These are phyloP conservation scores for Pyracantha coccinea DNA, from an alignment of 331 rosid species.

Conservation along the genomic window DNA sequence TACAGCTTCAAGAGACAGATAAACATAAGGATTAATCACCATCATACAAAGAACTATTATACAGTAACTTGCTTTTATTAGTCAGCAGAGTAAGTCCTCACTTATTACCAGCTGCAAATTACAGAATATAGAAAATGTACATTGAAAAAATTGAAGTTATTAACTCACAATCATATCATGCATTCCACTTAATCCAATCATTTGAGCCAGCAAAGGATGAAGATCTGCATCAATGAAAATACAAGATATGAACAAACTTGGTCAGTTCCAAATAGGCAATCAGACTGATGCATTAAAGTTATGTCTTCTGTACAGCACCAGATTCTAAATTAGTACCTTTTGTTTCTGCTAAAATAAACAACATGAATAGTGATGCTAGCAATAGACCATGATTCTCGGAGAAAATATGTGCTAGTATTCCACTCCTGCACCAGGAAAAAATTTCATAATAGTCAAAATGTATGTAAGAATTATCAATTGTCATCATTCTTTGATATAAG, in stretches of 20 bases:
- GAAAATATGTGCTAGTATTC: constrained; percentile 43
- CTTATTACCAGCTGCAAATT: neutral
- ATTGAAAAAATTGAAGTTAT: neutral
- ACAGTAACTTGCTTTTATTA: neutral
- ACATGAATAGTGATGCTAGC: constrained; percentile 49
- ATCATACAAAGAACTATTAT: neutral
- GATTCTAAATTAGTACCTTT: constrained; percentile 40
- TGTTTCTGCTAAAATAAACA: constrained; percentile 52
- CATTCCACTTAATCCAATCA: constrained; percentile 29
- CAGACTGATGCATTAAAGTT: neutral
- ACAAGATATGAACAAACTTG: neutral
- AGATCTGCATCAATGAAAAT: constrained; percentile 43
- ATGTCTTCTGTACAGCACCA: neutral
- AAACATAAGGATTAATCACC: neutral
- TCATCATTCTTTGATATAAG: constrained; percentile 1
- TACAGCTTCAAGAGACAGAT: neutral
- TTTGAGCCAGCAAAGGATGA: constrained; percentile 38
- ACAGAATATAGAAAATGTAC: neutral
- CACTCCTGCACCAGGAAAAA: constrained; percentile 42
- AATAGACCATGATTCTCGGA: constrained; percentile 41
- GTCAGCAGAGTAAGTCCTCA: neutral
- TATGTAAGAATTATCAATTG: neutral
- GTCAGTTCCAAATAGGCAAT: neutral
- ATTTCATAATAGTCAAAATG: constrained; percentile 1
- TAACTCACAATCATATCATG: constrained; percentile 31